Conservation (phyloP, 2,329 filamentous ascomycete species). For the Arthrobotrys iridis region DNA sequence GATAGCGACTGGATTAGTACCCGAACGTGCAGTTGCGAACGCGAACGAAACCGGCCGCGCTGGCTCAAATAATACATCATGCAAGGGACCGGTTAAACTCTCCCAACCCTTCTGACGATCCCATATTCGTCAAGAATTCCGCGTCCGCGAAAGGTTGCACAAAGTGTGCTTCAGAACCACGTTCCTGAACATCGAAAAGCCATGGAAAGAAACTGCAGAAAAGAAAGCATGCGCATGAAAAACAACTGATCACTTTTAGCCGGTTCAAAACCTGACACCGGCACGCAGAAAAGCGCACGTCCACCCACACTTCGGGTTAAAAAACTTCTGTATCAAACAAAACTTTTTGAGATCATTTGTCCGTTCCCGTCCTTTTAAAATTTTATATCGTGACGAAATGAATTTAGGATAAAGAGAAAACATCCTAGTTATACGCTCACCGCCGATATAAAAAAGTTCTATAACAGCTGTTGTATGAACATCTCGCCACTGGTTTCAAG, state of each 20-base stretch:
- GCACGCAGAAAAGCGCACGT: not conserved
- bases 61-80: slow-evolving; percentile 8
- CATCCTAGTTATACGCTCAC: not conserved
- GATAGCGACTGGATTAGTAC: not conserved
- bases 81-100: slow-evolving; percentile 18
- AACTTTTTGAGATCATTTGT: not conserved
- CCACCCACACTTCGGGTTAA: not conserved
- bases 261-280: not conserved
- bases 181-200: slow-evolving; percentile 5
- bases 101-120: slow-evolving; percentile 6
- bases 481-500: not conserved
- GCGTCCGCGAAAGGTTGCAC: slow-evolving; percentile 1
- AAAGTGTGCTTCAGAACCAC: slow-evolving; percentile 10
- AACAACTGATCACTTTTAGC: not conserved
- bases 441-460: slow-evolving; percentile 5
- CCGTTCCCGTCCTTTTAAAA: not conserved
- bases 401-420: slow-evolving; percentile 11
- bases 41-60: not conserved
- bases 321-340: not conserved
- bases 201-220: not conserved
- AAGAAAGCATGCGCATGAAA: not conserved
- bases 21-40: slow-evolving; percentile 11
- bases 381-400: not conserved
- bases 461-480: not conserved
- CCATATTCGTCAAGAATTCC: slow-evolving; percentile 8